Conservation (phyloP, 768 basidiomycete genomes). For the Kwoniella dendrophila region DNA sequence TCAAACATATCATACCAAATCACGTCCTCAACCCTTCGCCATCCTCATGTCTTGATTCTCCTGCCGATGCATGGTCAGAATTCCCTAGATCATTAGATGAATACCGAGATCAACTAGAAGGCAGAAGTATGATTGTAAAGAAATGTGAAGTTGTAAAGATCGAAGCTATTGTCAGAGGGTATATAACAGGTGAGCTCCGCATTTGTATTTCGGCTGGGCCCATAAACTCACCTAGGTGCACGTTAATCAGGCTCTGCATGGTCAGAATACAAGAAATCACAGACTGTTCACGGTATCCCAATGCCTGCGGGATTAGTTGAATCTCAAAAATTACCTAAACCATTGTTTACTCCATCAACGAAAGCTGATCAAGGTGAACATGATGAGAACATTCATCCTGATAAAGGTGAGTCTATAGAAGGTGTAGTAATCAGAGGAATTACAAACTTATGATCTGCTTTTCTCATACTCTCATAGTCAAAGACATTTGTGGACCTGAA, state of each 20-base stretch:
- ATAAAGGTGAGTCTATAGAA: constrained; percentile 64
- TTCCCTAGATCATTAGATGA: constrained; percentile 80
- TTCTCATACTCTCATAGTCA: constrained; percentile 41
- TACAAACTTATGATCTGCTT: neutral
- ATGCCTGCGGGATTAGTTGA: constrained; percentile 78
- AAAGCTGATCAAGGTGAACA: constrained; percentile 93
- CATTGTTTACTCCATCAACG: constrained; percentile 93
- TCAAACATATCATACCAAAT: constrained; percentile 77
- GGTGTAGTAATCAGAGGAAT: neutral
- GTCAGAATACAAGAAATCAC: constrained; percentile 83
- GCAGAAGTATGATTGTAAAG: constrained; percentile 85
- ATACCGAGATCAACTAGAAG: constrained; percentile 76
- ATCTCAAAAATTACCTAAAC: constrained; percentile 75
- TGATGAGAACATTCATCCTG: constrained; percentile 92
- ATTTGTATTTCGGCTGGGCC: neutral
- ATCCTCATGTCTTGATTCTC: constrained; percentile 25
- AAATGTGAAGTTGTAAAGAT: constrained; percentile 86
- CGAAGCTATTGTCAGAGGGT: constrained; percentile 94
- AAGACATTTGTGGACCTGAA: constrained; percentile 56
- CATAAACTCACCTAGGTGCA: neutral
- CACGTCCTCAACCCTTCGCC: constrained; percentile 76
- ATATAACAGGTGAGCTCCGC: constrained; percentile 76
- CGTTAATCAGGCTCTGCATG: constrained; percentile 81
- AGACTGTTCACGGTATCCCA: constrained; percentile 83
- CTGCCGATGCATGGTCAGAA: constrained; percentile 59